Evolutionary conservation across 805 yeast genomes (phyloP).

Genomic region (Spathaspora hagerdaliae): DNA sequence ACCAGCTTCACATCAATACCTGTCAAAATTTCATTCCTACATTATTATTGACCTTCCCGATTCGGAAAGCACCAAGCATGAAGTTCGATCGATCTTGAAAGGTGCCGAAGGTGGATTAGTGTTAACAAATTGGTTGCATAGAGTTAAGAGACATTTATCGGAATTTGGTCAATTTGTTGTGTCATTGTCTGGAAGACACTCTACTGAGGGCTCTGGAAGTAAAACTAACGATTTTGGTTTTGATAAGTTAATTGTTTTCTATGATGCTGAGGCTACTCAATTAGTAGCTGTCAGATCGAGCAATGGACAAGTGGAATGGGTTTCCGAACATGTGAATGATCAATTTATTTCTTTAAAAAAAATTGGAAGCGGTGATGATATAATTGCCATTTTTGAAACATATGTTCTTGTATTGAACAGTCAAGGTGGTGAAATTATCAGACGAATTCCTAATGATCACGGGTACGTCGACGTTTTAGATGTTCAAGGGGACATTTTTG

Average conservation of each 20-base stretch:
- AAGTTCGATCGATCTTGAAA: constrained; percentile 29
- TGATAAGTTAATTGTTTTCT: constrained; percentile 26
- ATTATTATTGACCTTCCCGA: constrained; percentile 30
- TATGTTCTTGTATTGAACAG: constrained; percentile 9
- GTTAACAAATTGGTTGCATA: constrained; percentile 22
- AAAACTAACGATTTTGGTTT: constrained; percentile 23
- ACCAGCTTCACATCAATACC: constrained; percentile 3
- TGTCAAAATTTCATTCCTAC: constrained; percentile 7
- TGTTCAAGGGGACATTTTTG: constrained; percentile 2
- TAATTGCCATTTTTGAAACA: constrained; percentile 9
- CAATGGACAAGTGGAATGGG: constrained; percentile 42
- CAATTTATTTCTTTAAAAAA: constrained; percentile 6
- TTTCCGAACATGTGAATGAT: constrained; percentile 7
- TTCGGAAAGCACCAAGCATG: constrained; percentile 21
- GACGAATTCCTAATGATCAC: not conserved
- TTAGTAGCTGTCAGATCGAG: constrained; percentile 41
- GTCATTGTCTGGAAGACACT: constrained; percentile 4
- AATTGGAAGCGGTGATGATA: constrained; percentile 7
- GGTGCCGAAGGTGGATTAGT: constrained; percentile 18
- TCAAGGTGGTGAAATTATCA: constrained; percentile 8
- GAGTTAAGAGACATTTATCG: constrained; percentile 29
- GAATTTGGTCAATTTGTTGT: constrained; percentile 27
- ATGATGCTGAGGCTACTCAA: constrained; percentile 18
- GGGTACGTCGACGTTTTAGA: constrained; percentile 1
- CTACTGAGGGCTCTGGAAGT: not conserved